A percentile compares a stretch with the other conserved stretches of the same genome.
phyloP scores from a whole-genome alignment of 495 filamentous ascomycete species.

The Tuber magnatum region DNA sequence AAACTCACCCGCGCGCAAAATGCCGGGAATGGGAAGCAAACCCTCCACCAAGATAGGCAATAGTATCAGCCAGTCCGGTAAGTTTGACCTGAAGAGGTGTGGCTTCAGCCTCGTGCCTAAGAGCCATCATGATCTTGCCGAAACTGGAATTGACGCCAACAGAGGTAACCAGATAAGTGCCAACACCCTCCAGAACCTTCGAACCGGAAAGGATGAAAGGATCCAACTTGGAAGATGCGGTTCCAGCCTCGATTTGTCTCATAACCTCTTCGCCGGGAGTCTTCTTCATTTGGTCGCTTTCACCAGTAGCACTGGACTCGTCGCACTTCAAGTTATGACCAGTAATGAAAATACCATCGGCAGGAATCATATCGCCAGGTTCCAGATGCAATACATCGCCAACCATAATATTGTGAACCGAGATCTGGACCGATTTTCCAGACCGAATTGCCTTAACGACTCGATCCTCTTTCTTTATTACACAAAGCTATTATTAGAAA shows the following conservation, averaged over 20 bases:
- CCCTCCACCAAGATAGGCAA: conserved; percentile 77
- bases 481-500: conserved; percentile 19
- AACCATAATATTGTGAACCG: conserved; percentile 62
- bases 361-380: conserved; percentile 67
- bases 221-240: conserved; percentile 73
- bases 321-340: conserved; percentile 73
- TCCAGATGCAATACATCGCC: conserved; percentile 68
- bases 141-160: conserved; percentile 81
- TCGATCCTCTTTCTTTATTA: conserved; percentile 62
- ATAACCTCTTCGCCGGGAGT: conserved; percentile 68
- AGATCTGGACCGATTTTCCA: conserved; percentile 63
- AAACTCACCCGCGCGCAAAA: conserved; percentile 25
- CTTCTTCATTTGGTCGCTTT: conserved; percentile 75
- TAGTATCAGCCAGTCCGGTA: conserved; percentile 82
- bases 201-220: conserved; percentile 90
- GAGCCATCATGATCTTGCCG: conserved; percentile 88
- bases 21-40: conserved; percentile 3
- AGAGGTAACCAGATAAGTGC: conserved; percentile 78
- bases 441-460: conserved; percentile 70
- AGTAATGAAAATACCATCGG: conserved; percentile 66
- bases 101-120: conserved; percentile 81
- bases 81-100: conserved; percentile 93
- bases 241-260: conserved; percentile 65
- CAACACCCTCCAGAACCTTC: conserved; percentile 86
- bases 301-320: conserved; percentile 76